Evolutionary conservation across 306 rosid genomes (phyloP), one percentile per base, ranked within the genome.

Genomic region (Trifolium fragiferum): DNA sequence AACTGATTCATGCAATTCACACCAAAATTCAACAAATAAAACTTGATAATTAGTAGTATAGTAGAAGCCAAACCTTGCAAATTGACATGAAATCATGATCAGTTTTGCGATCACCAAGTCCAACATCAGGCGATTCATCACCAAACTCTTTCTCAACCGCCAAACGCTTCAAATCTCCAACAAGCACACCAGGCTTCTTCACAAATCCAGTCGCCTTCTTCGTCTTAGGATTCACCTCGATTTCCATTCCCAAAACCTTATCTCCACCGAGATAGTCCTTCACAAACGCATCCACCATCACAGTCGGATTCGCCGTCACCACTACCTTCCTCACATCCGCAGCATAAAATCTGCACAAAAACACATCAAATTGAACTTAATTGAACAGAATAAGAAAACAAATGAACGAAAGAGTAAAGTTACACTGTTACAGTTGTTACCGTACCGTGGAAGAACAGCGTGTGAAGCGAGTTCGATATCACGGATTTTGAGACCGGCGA

Each of bases 181-280:
- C 98, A 75, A 94, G 74, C 47, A 94, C 97, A 44, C 98, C 96
- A 1, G 97, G 96, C 58, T 85, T 92, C 93, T 94, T 91, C 25
- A 94, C 96, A 55, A 90, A 94, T 1, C 97, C 98, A 10, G 98
- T 94, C 0, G 98, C 98, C 78, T 83, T 94, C 87, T 92, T 94
- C 25, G 98, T 94, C 89, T 87, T 94, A 0, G 96, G 96, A 33
- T 94, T 81, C 77, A 94, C 97, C 80, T 89, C 96, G 77, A 94
- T 92, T 73, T 94, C 97, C 13, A 96, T 94, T 8, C 98, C 97
- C 0, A 94, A 30, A 21, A 94, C 96, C 82, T 84, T 92, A 49
- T 92, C 93, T 0, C 97, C 98, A 13, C 98, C 98, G 1, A 94
- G 85, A 68, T 81, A 91, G 2, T 94, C 96, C 85, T 58, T 94